Evolutionary conservation across 768 basidiomycete genomes (phyloP).

Genomic region (Kondoa malvinella): DNA sequence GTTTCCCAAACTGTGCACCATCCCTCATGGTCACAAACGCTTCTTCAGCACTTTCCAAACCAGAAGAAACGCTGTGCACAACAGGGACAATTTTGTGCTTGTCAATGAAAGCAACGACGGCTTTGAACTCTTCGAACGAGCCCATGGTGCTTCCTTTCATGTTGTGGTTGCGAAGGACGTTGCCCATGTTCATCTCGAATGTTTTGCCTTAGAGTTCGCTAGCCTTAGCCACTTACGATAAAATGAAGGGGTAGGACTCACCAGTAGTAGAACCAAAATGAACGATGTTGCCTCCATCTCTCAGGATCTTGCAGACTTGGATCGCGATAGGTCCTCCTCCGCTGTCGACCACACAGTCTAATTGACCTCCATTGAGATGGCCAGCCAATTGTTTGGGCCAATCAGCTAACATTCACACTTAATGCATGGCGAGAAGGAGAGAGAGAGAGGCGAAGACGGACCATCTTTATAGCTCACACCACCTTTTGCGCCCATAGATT

Average conservation of each 20-base stretch:
- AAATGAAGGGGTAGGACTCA: background rate
- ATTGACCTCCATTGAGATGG: background rate
- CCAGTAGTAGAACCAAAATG: slow-evolving; percentile 16
- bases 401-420: background rate
- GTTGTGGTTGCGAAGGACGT: slow-evolving; percentile 56
- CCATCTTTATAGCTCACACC: slow-evolving; percentile 57
- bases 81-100: slow-evolving; percentile 52
- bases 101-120: slow-evolving; percentile 52
- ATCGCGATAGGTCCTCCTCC: slow-evolving; percentile 50
- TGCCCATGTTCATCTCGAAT: slow-evolving; percentile 54
- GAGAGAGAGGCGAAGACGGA: too few relatives aligned
- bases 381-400: background rate
- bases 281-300: slow-evolving; percentile 27
- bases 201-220: slow-evolving; percentile 38
- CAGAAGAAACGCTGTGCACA: slow-evolving; percentile 52
- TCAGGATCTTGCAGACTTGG: slow-evolving; percentile 40
- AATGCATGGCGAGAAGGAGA: too few relatives aligned
- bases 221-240: too few relatives aligned
- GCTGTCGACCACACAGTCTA: slow-evolving; percentile 48
- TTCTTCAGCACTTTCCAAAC: slow-evolving; percentile 46
- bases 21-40: slow-evolving; percentile 52
- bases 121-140: slow-evolving; percentile 52
- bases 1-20: background rate
- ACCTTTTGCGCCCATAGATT: slow-evolving; percentile 54
- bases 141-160: slow-evolving; percentile 73